Base-by-base conservation (phyloP, 805 yeast genomes). In the Priceomyces melissophilus region DNA sequence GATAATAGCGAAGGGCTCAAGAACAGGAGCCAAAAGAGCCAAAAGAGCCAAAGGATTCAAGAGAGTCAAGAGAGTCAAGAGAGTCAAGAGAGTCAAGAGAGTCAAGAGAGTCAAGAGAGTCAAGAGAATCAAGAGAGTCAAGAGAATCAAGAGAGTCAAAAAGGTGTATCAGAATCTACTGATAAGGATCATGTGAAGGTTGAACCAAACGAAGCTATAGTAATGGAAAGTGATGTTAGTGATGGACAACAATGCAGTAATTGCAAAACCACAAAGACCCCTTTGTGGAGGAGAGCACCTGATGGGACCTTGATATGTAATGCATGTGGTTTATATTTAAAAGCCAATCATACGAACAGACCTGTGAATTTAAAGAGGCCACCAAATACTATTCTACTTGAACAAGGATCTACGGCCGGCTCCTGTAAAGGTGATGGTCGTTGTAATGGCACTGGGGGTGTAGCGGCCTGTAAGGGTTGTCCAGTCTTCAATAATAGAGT, bases 361-460 rank as follows among this genome's bases (percentile, higher is more conserved):
- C 91, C 91, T 0, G 79, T 79, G 10, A 75, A 81, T 50, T 64
- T 82, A 51, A 81, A 81, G 51, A 66, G 81, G 37, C 79, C 81
- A 1, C 81, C 81, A 3, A 72, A 69, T 45, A 64, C 75, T 13
- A 70, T 78, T 1, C 51, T 70, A 3, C 53, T 77, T n/a, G 54
- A 63, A 10, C 58, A 63, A 30, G 15, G 9, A 14, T 56, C 48
- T n/a, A 63, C 66, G 23, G 65, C 57, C 30, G 89, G 88, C 2
- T 69, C 82, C 4, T 84, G 90, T 51, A 75, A 80, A 28, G 90
- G 90, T 2, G 82, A 81, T 48, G 89, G 95, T 4, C 73, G 80
- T 44, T 87, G 96, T 60, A 86, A 87, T 53, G 96, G 96, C 2
- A 86, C 90, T 3, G 96, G 96, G 4, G 96, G 96, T 1, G 63